Evolutionary conservation across 2,329 filamentous ascomycete species (phyloP), one percentile per base, ranked within the genome.

Genomic region (Beauveria brongniartii): DNA sequence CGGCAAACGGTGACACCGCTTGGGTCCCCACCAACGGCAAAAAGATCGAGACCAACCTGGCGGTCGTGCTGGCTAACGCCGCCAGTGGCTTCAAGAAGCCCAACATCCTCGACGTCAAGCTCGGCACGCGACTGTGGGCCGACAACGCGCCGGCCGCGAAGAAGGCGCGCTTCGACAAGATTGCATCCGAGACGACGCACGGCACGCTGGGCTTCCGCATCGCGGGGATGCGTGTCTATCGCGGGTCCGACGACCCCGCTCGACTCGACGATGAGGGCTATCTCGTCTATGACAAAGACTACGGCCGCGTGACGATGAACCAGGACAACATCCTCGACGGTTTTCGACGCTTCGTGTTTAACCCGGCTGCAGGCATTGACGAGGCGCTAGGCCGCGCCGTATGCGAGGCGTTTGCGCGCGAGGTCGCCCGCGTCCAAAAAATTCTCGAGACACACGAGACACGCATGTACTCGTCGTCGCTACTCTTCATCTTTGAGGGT

Each of bases 21-120:
- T 82, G 80, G 80, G 69, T 77, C 20, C 80, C 81, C 2, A 81
- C 76, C 59, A 79, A 79, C 65, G 77, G 74, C 51, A 78, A 77
- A 59, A 82, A 78, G 68, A 92, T 97, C 63, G 80, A 84, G 26
- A 96, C 92, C 0, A 86, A 92, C 60, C 80, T 85, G 59, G 90
- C 90, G 2, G 87, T 97, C 20, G 92, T 96, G 14, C 78, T 97
- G 30, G 89, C 92, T 70, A 97, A 97, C 71, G 83, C 90, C 7
- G 87, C 91, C 0, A 82, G 84, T 65, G 91, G 91, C 1, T 97
- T 92, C 78, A 84, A 83, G 68, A 83, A 84, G 62, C 91, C 94
- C 7, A 97, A 96, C 67, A 91, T 99, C 8, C 78, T 99, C 62
- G 94, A 99, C 70, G 84, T 96, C 65, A 99, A 99, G 77, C 84